These are phyloP conservation scores for Karstenula rhodostoma DNA, from an alignment of 2,329 filamentous ascomycete genomes.

Conservation along the genomic window DNA sequence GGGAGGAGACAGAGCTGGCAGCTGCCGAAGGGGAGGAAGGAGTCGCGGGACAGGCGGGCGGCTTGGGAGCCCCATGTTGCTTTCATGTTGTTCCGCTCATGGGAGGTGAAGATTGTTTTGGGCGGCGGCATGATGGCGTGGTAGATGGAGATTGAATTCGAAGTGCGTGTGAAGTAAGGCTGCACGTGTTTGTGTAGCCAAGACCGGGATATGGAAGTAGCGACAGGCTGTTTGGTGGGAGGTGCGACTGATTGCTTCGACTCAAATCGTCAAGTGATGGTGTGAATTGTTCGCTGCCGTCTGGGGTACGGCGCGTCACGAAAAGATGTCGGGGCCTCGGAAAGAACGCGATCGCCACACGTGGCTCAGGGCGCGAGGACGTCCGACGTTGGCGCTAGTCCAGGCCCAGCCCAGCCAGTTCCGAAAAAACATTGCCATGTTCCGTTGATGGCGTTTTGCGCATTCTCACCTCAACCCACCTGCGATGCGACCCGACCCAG, in stretches of 20 bases:
- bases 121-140: constrained; percentile 35
- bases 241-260: background rate
- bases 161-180: background rate
- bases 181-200: background rate
- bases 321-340: constrained; percentile 19
- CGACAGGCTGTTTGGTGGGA: background rate
- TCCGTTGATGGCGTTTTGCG: constrained; percentile 24
- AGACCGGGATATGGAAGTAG: background rate
- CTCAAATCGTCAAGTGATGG: background rate
- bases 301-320: background rate
- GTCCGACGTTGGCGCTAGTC: background rate
- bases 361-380: constrained; percentile 18
- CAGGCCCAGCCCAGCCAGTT: constrained; percentile 7
- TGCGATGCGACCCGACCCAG: constrained; percentile 47
- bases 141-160: background rate
- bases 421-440: constrained; percentile 17
- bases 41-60: constrained; percentile 87
- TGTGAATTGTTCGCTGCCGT: background rate
- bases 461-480: constrained; percentile 23
- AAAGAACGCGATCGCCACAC: constrained; percentile 24
- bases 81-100: constrained; percentile 86
- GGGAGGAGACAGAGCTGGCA: constrained; percentile 87
- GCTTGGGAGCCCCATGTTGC: constrained; percentile 81
- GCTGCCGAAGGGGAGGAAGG: constrained; percentile 88
- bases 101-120: constrained; percentile 80